Conservation (phyloP, 1,139 yeast genomes). For the Sugiyamaella novakii region DNA sequence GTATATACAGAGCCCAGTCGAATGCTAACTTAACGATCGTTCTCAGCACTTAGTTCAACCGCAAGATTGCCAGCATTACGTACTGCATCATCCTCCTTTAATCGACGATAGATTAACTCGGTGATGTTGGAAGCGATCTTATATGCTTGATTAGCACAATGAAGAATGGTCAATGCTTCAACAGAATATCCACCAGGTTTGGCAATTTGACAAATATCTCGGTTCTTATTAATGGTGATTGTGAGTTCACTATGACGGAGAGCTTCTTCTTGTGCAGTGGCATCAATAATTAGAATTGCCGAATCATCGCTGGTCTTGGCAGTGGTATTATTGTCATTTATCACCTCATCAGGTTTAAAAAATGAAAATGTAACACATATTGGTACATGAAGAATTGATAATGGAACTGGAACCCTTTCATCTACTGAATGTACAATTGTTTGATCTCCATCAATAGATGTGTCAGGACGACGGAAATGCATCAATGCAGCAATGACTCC, state of each 20-base stretch:
- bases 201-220: slow-evolving; percentile 85
- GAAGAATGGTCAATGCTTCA: slow-evolving; percentile 69
- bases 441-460: slow-evolving; percentile 71
- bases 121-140: slow-evolving; percentile 65
- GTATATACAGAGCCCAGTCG: no score
- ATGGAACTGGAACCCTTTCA: slow-evolving; percentile 84
- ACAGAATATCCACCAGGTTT: slow-evolving; percentile 91
- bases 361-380: slow-evolving; percentile 89
- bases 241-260: slow-evolving; percentile 79
- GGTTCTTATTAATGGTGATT: slow-evolving; percentile 82
- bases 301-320: slow-evolving; percentile 39
- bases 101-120: slow-evolving; percentile 57
- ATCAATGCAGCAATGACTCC: slow-evolving; percentile 86
- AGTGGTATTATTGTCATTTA: slow-evolving; percentile 20
- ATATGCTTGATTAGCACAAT: slow-evolving; percentile 69
- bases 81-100: slow-evolving; percentile 56
- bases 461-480: slow-evolving; percentile 84
- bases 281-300: slow-evolving; percentile 64
- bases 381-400: slow-evolving; percentile 86
- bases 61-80: slow-evolving; percentile 40
- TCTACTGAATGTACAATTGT: slow-evolving; percentile 68
- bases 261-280: slow-evolving; percentile 74
- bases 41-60: slow-evolving; percentile 39
- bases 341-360: slow-evolving; percentile 48
- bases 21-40: slow-evolving; percentile 31